Evolutionary conservation across 768 basidiomycete genomes (phyloP).

Genomic region (Gelatoporia subvermispora): DNA sequence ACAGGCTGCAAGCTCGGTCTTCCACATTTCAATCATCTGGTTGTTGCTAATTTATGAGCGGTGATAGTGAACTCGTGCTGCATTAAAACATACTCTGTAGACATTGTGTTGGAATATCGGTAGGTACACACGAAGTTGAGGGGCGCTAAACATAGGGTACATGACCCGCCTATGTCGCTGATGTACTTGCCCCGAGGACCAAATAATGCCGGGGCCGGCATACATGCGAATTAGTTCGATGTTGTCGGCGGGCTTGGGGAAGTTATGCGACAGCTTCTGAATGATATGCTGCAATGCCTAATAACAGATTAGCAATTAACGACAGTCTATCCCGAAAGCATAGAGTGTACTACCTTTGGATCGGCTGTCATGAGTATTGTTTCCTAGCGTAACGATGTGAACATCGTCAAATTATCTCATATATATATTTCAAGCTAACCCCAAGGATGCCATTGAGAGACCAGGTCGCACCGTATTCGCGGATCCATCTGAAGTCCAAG

Average conservation of each 20-base stretch:
- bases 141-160: slow-evolving; percentile 13
- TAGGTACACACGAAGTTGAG: slow-evolving; percentile 15
- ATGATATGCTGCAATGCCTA: slow-evolving; percentile 22
- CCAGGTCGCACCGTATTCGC: slow-evolving; percentile 15
- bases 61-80: too few species aligned
- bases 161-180: slow-evolving; percentile 17
- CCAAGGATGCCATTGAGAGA: slow-evolving; percentile 10
- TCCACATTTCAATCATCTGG: slow-evolving; percentile 19
- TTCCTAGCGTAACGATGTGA: not conserved
- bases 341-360: slow-evolving; percentile 4
- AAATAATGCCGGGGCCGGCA: slow-evolving; percentile 2
- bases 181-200: slow-evolving; percentile 8
- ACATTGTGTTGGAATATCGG: slow-evolving; percentile 13
- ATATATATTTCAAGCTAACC: slow-evolving; percentile 5
- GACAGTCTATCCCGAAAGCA: not conserved
- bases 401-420: not conserved
- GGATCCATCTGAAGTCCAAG: slow-evolving; percentile 13
- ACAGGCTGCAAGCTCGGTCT: slow-evolving; percentile 5
- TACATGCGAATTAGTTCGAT: slow-evolving; percentile 1
- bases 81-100: slow-evolving; percentile 7
- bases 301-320: not conserved
- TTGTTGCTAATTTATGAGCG: too few species aligned
- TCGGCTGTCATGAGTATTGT: slow-evolving; percentile 9
- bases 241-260: slow-evolving; percentile 9
- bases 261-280: slow-evolving; percentile 20